Conservation (phyloP, 2,329 filamentous ascomycete species). For the Rasamsonia emersonii region DNA sequence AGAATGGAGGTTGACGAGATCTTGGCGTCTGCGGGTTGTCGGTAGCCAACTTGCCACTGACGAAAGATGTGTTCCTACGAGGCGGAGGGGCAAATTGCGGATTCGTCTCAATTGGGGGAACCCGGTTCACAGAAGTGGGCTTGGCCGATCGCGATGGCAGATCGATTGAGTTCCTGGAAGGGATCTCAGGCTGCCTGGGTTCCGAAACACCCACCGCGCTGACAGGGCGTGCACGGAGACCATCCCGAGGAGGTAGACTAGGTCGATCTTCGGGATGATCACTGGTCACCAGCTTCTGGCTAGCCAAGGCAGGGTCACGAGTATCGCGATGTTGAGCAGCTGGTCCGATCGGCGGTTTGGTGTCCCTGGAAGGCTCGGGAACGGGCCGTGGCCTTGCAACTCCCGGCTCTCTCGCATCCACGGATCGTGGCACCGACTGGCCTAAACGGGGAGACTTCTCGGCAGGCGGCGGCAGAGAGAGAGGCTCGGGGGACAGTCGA, state of each 20-base stretch:
- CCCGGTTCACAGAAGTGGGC: slow-evolving; percentile 9
- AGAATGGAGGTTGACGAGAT: slow-evolving; percentile 20
- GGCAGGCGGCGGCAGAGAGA: slow-evolving; percentile 19
- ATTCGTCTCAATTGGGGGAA: slow-evolving; percentile 14
- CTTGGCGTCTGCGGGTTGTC: slow-evolving; percentile 12
- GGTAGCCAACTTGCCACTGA: slow-evolving; percentile 10
- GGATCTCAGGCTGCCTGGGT: slow-evolving; percentile 3
- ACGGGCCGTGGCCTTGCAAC: slow-evolving; percentile 19
- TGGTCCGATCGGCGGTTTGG: slow-evolving; percentile 25
- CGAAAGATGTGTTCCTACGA: slow-evolving; percentile 17
- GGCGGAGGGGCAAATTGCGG: slow-evolving; percentile 23
- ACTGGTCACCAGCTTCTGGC: slow-evolving; percentile 24
- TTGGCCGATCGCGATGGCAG: slow-evolving; percentile 8
- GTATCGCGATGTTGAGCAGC: slow-evolving; percentile 18
- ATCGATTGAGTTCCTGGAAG: slow-evolving; percentile 9
- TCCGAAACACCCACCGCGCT: slow-evolving; percentile 3
- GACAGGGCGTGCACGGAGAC: slow-evolving; percentile 11
- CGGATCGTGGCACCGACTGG: slow-evolving; percentile 7
- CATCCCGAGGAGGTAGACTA: slow-evolving; percentile 37
- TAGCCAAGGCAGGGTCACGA: slow-evolving; percentile 37
- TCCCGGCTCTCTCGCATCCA: slow-evolving; percentile 23
- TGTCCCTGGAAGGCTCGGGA: slow-evolving; percentile 18
- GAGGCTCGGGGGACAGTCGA: slow-evolving; percentile 19
- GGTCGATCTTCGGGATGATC: slow-evolving; percentile 40
- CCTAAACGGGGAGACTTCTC: slow-evolving; percentile 17